These are phyloP conservation scores for Lactifluus piperatus DNA, from an alignment of 768 basidiomycete genomes.

Conservation along the genomic window DNA sequence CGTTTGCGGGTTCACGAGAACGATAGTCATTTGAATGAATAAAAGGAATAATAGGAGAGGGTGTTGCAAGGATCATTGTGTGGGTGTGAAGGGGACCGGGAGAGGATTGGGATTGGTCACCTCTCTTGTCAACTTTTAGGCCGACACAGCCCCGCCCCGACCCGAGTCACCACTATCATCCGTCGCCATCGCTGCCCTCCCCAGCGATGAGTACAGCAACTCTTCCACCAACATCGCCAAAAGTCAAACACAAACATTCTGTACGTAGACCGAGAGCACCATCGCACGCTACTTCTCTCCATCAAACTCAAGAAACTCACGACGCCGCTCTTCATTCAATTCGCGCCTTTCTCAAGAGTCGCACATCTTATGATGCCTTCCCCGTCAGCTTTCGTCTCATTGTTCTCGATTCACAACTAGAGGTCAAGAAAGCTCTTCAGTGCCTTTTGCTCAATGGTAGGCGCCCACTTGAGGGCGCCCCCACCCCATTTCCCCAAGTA, in stretches of 20 bases:
- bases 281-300: conserved; percentile 51
- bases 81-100: neutral
- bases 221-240: conserved; percentile 46
- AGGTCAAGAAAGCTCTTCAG: conserved; percentile 90
- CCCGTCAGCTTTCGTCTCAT: conserved; percentile 96
- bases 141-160: no score
- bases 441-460: conserved; percentile 76
- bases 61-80: neutral
- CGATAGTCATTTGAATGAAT: conserved; percentile 4
- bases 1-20: conserved; percentile 30
- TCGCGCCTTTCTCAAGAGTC: conserved; percentile 71
- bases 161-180: neutral
- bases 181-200: neutral
- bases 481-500: neutral
- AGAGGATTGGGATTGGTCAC: no score
- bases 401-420: conserved; percentile 91
- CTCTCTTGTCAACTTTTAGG: no score
- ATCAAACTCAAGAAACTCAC: conserved; percentile 50
- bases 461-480: neutral
- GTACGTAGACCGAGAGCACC: conserved; percentile 44
- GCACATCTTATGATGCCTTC: conserved; percentile 92
- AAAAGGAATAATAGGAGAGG: neutral
- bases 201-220: conserved; percentile 34
- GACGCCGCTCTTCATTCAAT: conserved; percentile 62
- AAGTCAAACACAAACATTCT: conserved; percentile 47